Base-by-base conservation (phyloP, 169 alveolate species). In the Plasmodium yoelii region DNA sequence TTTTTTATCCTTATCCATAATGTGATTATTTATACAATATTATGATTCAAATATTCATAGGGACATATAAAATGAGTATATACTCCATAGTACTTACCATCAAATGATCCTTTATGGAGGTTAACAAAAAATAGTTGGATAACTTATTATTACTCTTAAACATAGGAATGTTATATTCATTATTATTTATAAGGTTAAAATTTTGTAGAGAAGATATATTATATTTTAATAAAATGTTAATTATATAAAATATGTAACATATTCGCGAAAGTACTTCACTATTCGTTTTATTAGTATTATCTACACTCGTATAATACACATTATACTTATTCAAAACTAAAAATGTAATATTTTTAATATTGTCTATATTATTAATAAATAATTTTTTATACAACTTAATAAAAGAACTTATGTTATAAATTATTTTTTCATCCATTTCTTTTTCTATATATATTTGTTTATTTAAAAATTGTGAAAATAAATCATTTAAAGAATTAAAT, bases 341-440 rank as follows among this genome's bases (percentile, higher is more conserved):
- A 47, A 34, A 65, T 2, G 56, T 64, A 46, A 64, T 56, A 24
- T 59, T 73, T 87, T 64, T 87, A 1, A 70, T 64, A 60, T 87
- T 65, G 46, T 87, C 87, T 19, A n/a, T 70, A 57, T 87, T 73
- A 13, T 19, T 87, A 46, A 65, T 68, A 60, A 87, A 87, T 61
- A 87, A 28, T 64, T 64, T 75, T n/a, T 73, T 70, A 47, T 87
- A 87, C 39, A 87, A 60, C 13, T 49, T 4, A 34, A 69, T 22
- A 87, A 73, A 73, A 53, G 71, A 42, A 49, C 57, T 59, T 15
- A 70, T n/a, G 8, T 46, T 24, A 19, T n/a, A 34, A 42, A 59
- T 26, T 26, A 46, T 39, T 24, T 70, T 61, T 15, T 46, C 44
- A 55, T 65, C 88, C 18, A 69, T 67, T 49, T n/a, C 61, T 73